Conservation (phyloP, 2,329 filamentous ascomycete genomes). For the Cladophialophora carrionii region DNA sequence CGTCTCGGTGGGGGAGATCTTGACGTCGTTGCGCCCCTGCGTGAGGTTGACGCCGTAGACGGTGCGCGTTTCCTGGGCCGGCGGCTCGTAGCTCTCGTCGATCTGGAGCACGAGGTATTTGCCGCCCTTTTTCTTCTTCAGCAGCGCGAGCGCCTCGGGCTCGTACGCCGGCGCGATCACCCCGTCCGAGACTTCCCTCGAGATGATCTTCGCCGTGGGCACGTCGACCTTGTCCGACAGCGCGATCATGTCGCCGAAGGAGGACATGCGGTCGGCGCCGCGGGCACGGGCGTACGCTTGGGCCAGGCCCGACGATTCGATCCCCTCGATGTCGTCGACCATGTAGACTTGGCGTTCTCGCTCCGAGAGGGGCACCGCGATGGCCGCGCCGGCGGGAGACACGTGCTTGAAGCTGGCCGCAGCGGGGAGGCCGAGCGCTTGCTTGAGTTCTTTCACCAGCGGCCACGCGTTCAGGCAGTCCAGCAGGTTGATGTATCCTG, state of each 20-base stretch:
- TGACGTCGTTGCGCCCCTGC: conserved; percentile 90
- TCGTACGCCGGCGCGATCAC: conserved; percentile 90
- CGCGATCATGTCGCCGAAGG: conserved; percentile 95
- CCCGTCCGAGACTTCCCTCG: conserved; percentile 95
- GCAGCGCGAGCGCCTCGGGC: conserved; percentile 81
- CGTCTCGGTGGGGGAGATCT: conserved; percentile 76
- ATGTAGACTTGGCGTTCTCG: conserved; percentile 98
- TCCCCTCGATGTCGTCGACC: conserved; percentile 89
- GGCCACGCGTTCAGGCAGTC: conserved; percentile 97
- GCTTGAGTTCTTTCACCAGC: conserved; percentile 92
- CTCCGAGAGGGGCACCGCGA: conserved; percentile 81
- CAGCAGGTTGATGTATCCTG: conserved; percentile 96
- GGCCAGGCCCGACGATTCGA: conserved; percentile 82
- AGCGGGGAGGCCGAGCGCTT: conserved; percentile 82
- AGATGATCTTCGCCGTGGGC: conserved; percentile 95
- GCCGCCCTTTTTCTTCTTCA: conserved; percentile 97
- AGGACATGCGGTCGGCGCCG: conserved; percentile 97
- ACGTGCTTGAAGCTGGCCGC: conserved; percentile 99
- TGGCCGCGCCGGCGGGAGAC: conserved; percentile 92
- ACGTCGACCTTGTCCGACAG: conserved; percentile 89
- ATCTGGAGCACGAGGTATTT: conserved; percentile 97
- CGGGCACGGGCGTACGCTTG: conserved; percentile 95
- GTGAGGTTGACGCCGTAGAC: conserved; percentile 87
- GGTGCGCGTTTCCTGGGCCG: conserved; percentile 73
- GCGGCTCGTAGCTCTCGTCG: conserved; percentile 82